phyloP scores from a whole-genome alignment of 768 basidiomycete genomes.

The Arthromyces matolae region DNA sequence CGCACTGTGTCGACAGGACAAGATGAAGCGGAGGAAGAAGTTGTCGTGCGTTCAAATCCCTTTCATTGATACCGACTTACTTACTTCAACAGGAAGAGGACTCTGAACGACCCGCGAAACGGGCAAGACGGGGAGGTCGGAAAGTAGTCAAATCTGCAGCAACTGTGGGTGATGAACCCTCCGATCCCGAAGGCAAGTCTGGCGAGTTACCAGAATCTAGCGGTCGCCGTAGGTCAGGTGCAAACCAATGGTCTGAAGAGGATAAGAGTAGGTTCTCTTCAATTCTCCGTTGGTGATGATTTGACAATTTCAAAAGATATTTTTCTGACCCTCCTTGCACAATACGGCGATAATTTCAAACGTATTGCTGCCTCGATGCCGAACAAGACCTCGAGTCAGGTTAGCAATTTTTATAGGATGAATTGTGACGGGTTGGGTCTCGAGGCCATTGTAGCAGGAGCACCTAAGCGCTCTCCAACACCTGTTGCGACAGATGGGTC shows the following conservation, averaged over 20 bases:
- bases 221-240: constrained; percentile 23
- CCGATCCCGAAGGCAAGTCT: constrained; percentile 28
- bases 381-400: constrained; percentile 59
- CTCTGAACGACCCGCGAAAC: constrained; percentile 35
- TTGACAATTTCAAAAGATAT: constrained; percentile 28
- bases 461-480: constrained; percentile 40
- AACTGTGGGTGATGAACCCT: constrained; percentile 33
- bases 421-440: constrained; percentile 40
- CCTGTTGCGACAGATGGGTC: constrained; percentile 22
- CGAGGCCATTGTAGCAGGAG: constrained; percentile 35
- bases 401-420: constrained; percentile 47
- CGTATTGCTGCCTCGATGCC: constrained; percentile 68
- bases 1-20: constrained; percentile 16
- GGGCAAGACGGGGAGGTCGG: constrained; percentile 34
- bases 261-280: constrained; percentile 66
- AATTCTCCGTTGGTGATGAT: constrained; percentile 12
- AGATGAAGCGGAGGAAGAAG: constrained; percentile 23
- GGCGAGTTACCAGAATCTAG: constrained; percentile 17
- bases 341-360: constrained; percentile 64
- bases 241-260: constrained; percentile 55
- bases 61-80: background rate
- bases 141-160: constrained; percentile 43
- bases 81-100: constrained; percentile 23
- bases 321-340: constrained; percentile 53
- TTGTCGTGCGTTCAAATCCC: constrained; percentile 15